These are phyloP conservation scores for Cystofilobasidium capitatum DNA, from an alignment of 768 basidiomycete genomes.

Conservation along the genomic window DNA sequence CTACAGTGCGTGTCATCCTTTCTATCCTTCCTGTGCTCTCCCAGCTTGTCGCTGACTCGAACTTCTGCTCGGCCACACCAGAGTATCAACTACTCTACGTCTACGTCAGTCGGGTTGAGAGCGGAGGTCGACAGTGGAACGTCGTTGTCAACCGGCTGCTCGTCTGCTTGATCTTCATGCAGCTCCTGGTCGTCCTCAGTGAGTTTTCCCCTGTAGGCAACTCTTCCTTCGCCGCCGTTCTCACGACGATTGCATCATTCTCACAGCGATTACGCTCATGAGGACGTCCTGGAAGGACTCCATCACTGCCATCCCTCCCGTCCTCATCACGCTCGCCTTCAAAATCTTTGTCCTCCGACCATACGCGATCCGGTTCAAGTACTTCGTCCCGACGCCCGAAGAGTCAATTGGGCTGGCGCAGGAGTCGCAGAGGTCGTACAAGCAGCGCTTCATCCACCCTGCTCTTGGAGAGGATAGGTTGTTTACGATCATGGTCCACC, in stretches of 20 bases:
- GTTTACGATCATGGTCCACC: constrained; percentile 32
- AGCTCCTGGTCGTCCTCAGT: constrained; percentile 59
- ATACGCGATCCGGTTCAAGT: constrained; percentile 62
- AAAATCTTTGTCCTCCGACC: constrained; percentile 69
- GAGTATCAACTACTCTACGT: constrained; percentile 79
- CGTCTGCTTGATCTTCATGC: constrained; percentile 72
- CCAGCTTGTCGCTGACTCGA: not conserved
- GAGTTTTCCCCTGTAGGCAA: constrained; percentile 36
- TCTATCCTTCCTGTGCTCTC: not conserved
- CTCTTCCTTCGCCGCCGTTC: constrained; percentile 5
- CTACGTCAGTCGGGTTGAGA: constrained; percentile 76
- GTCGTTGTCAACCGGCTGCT: constrained; percentile 75
- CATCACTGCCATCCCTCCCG: constrained; percentile 42
- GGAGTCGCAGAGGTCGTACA: constrained; percentile 43
- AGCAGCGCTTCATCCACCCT: constrained; percentile 69
- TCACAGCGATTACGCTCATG: constrained; percentile 28
- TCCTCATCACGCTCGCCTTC: constrained; percentile 67
- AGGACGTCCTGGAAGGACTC: constrained; percentile 22
- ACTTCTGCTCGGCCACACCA: too few species aligned
- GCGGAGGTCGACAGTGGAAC: constrained; percentile 54
- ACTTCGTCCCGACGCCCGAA: constrained; percentile 60
- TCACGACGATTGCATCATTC: constrained; percentile 28
- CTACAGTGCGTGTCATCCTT: constrained; percentile 46
- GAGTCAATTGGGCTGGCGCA: constrained; percentile 55
- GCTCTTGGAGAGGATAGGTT: constrained; percentile 76